A percentile compares a stretch with the other conserved stretches of the same genome.
phyloP scores from a whole-genome alignment of 2,329 filamentous ascomycete species.

The Aureobasidium sp. region DNA sequence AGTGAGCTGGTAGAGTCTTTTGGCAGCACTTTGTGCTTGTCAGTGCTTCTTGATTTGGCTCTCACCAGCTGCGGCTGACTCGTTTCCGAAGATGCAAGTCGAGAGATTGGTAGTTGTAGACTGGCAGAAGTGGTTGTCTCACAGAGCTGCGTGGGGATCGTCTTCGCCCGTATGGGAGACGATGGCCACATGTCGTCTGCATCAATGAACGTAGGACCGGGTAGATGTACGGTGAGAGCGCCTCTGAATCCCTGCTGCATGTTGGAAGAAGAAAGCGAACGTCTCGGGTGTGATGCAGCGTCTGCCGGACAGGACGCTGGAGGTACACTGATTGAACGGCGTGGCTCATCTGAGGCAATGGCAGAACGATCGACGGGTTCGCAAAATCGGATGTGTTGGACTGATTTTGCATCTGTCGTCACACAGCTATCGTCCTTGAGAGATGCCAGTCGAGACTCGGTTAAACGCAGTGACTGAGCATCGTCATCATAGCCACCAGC shows the following conservation, averaged over 20 bases:
- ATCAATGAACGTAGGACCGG: not conserved
- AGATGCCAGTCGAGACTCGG: not conserved
- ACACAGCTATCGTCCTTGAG: not conserved
- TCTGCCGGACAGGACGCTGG: not conserved
- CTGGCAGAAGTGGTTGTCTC: not conserved
- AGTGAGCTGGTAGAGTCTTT: constrained; percentile 18
- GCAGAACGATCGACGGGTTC: not conserved
- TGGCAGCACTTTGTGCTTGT: not conserved
- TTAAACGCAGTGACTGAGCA: constrained; percentile 6
- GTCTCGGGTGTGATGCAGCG: not conserved
- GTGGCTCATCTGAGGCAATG: not conserved
- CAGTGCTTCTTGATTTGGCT: not conserved
- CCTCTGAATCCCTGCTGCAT: not conserved
- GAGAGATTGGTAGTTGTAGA: not conserved
- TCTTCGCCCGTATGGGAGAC: not conserved
- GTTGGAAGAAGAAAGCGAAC: not conserved
- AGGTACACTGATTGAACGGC: not conserved
- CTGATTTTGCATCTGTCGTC: not conserved
- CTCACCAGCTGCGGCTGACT: not conserved
- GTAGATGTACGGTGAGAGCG: not conserved
- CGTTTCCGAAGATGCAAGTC: not conserved
- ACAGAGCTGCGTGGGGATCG: not conserved
- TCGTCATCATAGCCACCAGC: constrained; percentile 5
- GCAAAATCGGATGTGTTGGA: too few relatives aligned
- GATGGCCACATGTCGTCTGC: not conserved